Percentiles rank a stretch among this genome's conserved stretches.
Evolutionary conservation across 2,329 filamentous ascomycete genomes (phyloP).

Genomic region (Alternaria sp.): DNA sequence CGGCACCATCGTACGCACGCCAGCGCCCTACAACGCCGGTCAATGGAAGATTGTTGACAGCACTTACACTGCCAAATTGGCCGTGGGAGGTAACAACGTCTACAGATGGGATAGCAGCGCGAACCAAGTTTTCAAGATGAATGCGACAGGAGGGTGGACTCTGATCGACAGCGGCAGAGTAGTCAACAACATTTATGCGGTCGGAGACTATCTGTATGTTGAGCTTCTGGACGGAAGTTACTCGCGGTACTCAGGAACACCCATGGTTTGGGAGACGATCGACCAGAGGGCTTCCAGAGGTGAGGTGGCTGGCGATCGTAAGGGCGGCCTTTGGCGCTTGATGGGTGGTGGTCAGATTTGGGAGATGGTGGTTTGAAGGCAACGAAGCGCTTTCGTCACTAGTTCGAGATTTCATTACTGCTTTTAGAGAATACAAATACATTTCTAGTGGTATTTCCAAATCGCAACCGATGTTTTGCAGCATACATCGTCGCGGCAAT

Average conservation of each 20-base stretch:
- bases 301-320: not conserved
- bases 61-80: not conserved
- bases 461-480: not conserved
- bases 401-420: not conserved
- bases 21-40: not conserved
- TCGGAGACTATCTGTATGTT: not conserved
- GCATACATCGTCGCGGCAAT: not conserved
- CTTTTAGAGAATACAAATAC: not conserved
- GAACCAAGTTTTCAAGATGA: not conserved
- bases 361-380: not conserved
- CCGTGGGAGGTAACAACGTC: not conserved
- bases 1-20: not conserved
- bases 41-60: not conserved
- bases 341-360: not conserved
- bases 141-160: not conserved
- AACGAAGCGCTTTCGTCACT: not conserved
- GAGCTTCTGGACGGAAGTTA: not conserved
- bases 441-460: not conserved
- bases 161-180: not conserved
- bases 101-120: not conserved
- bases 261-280: not conserved
- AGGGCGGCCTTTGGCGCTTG: not conserved
- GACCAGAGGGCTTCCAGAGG: not conserved
- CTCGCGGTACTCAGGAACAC: not conserved
- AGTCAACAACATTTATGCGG: not conserved